Evolutionary conservation across 208 protist genomes (phyloP).

Genomic region (Leishmania tarentolae): DNA sequence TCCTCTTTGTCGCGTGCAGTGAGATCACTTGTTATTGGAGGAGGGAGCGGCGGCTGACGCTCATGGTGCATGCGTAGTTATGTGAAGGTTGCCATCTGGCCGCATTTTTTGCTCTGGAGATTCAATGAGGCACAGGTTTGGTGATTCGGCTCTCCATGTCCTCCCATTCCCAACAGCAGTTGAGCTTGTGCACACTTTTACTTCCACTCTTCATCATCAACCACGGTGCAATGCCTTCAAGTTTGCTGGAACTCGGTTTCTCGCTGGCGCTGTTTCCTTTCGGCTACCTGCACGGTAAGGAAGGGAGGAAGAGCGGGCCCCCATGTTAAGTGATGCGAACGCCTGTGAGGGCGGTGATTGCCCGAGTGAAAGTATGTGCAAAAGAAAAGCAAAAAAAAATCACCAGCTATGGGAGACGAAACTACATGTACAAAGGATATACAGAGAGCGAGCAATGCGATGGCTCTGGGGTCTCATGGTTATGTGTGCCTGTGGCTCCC

Average conservation of each 20-base stretch:
- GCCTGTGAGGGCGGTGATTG: not conserved
- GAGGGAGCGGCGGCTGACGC: not conserved
- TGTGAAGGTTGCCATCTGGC: not conserved
- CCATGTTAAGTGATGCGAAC: not conserved
- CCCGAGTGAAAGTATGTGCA: not conserved
- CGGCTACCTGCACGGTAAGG: not conserved
- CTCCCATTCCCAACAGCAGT: not conserved
- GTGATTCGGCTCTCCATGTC: not conserved
- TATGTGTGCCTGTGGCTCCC: not conserved
- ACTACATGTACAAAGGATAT: not conserved
- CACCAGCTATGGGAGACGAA: not conserved
- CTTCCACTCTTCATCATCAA: not conserved
- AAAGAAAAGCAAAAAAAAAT: not conserved
- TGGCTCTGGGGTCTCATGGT: not conserved
- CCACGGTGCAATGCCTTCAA: not conserved
- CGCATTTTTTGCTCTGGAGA: not conserved
- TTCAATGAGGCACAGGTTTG: too few relatives aligned
- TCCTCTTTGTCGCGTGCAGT: not conserved
- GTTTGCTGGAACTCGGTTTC: not conserved
- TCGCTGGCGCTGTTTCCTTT: too few relatives aligned
- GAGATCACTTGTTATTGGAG: not conserved
- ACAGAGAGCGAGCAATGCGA: not conserved
- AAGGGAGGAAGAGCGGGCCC: not conserved
- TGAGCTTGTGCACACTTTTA: not conserved
- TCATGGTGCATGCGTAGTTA: not conserved